Conservation (phyloP, 2,329 filamentous ascomycete species). For the Fusarium avenaceum region DNA sequence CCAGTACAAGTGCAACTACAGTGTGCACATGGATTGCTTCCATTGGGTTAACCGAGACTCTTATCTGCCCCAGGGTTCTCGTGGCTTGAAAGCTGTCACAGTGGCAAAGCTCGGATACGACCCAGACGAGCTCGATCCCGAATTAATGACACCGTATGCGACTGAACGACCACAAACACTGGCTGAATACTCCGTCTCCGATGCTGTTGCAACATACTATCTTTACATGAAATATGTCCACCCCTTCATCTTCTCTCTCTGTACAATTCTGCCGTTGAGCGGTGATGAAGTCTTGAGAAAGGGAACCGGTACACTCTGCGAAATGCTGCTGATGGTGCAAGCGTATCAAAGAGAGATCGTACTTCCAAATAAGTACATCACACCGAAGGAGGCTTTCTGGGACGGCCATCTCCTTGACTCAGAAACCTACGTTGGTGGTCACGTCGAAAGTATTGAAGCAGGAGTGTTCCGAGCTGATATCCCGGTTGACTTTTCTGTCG, state of each 20-base stretch:
- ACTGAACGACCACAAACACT: slow-evolving; percentile 91
- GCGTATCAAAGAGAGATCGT: slow-evolving; percentile 93
- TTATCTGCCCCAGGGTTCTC: slow-evolving; percentile 95
- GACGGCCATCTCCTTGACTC: slow-evolving; percentile 96
- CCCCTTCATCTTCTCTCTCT: slow-evolving; percentile 98
- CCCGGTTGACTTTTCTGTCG: slow-evolving; percentile 92
- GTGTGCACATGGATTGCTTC: slow-evolving; percentile 99
- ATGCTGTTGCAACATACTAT: slow-evolving; percentile 98
- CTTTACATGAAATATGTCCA: slow-evolving; percentile 99
- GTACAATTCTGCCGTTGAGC: slow-evolving; percentile 93
- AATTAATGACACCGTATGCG: slow-evolving; percentile 95
- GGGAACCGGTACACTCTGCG: slow-evolving; percentile 97
- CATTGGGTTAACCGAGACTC: slow-evolving; percentile 99
- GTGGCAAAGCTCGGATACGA: slow-evolving; percentile 98
- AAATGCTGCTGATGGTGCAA: slow-evolving; percentile 99
- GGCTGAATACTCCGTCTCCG: slow-evolving; percentile 98
- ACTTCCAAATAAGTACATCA: slow-evolving; percentile 94
- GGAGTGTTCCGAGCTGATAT: slow-evolving; percentile 98
- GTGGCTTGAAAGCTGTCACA: slow-evolving; percentile 96
- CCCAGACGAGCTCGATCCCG: slow-evolving; percentile 96
- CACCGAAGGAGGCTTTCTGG: slow-evolving; percentile 93
- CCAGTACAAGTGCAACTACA: slow-evolving; percentile 95
- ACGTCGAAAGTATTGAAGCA: slow-evolving; percentile 99
- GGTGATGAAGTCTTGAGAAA: slow-evolving; percentile 95
- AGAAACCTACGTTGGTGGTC: slow-evolving; percentile 97